Evolutionary conservation across 176 grass and related monocot genomes (phyloP), one percentile per base, ranked within the genome.

Genomic region (Leersia perrieri): DNA sequence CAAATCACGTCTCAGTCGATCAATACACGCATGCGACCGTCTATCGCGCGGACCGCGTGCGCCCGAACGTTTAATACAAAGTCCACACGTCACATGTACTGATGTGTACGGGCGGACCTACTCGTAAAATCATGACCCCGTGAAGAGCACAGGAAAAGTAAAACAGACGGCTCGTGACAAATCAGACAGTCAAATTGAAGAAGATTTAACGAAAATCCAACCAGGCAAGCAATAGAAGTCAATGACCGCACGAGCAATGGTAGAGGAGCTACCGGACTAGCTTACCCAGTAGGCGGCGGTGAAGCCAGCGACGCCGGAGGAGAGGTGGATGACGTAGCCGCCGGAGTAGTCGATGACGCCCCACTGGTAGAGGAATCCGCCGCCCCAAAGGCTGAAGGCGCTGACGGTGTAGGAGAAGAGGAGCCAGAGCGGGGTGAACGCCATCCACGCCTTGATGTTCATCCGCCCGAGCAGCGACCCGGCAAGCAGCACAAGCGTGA

Each of bases 291-390:
- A 94, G 1, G 91, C 94, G 70, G 94, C 91, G 69, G 94, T 97
- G 91, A 91, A 94, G 22, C 91, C 94, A 20, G 91, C 81, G 83
- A 94, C 66, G 25, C 94, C 94, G 49, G 94, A 94, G 60, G 94
- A 89, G 58, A 97, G 91, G 86, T 97, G 94, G 64, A 97, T 91
- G 83, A 97, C 91, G 85, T 97, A 97, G 1, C 91, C 94, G 76
- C 91, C 94, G 62, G 89, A 94, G 89, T 97, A 97, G 87, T 97
- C 94, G 64, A 97, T 91, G 80, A 97, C 94, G 68, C 94, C 94
- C 94, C 91, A 97, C 9, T 89, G 87, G 80, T 84, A 89, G 72
- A 92, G 87, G 81, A 96, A 96, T 9, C 93, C 90, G 58, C 93
- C 90, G 69, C 93, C 93, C 93, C 93, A 92, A 38, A 95, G 80